Evolutionary conservation across 345 rosid genomes (phyloP), one percentile per base, ranked within the genome.

Genomic region (Psidium guajava): DNA sequence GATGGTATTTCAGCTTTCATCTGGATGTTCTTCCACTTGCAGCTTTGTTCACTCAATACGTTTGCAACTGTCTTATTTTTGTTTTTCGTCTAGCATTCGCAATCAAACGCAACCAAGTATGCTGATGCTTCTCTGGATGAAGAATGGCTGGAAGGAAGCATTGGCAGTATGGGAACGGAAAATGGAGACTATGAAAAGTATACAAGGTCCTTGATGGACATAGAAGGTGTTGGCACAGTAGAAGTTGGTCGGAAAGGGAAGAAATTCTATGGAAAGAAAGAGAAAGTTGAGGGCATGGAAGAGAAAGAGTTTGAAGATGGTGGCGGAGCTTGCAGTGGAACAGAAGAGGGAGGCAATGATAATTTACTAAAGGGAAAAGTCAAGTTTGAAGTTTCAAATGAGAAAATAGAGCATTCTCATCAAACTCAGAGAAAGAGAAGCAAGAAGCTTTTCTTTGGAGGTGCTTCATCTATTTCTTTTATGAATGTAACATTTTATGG

Each of bases 261-360:
- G 86, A 95, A 89, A 86, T 44, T 87, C 52, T 91, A 91, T 86
- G 88, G 90, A 89, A 96, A 92, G 89, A 94, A 83, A 75, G 93
- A 93, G 85, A 95, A 89, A 87, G 47, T 87, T 53, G 91, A 89
- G 86, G 90, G 89, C 87, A 94, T 91, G 88, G 93, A 88, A 87
- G 89, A 88, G 83, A 92, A 88, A 90, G 90, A 86, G 84, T 94
- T 93, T 82, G 98, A 94, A 90, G 97, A 92, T 83, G 91, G 91
- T 73, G 94, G 92, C 80, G 99, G 92, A 91, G 97, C 97, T 54
- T 92, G 96, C 88, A 98, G 98, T 64, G 98, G 96, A 84, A 94
- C 97, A 82, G 95, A 93, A 87, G 94, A 93, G 94, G 98, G 95
- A 86, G 86, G 90, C 82, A 90, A 86, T 87, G 88, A 75, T 52